Evolutionary conservation across 2,329 filamentous ascomycete species (phyloP).

Genomic region (Botryotinia globosa): DNA sequence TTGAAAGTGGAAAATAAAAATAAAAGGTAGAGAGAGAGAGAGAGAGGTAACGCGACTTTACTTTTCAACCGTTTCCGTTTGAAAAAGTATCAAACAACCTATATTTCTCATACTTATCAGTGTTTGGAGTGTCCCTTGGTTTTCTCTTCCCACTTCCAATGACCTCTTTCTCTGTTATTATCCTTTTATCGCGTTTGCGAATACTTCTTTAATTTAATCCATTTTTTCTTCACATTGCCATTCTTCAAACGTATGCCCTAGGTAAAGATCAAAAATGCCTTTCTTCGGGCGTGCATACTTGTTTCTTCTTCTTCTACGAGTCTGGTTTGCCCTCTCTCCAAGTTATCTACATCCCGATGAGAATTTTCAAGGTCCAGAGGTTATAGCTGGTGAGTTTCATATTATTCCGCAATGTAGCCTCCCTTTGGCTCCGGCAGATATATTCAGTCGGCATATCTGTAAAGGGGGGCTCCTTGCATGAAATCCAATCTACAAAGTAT

Average conservation of each 20-base stretch:
- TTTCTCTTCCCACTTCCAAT: background rate
- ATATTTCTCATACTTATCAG: background rate
- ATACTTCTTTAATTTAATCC: constrained; percentile 22
- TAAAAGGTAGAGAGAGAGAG: background rate
- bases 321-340: constrained; percentile 90
- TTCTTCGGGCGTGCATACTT: constrained; percentile 69
- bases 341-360: constrained; percentile 98
- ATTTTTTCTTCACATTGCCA: background rate
- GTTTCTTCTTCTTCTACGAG: constrained; percentile 76
- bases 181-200: constrained; percentile 28
- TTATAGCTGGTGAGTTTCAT: constrained; percentile 79
- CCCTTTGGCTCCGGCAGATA: constrained; percentile 5
- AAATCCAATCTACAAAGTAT: background rate
- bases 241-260: constrained; percentile 26
- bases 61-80: background rate
- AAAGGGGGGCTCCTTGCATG: background rate
- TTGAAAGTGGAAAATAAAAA: constrained; percentile 2
- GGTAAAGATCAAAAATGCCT: constrained; percentile 46
- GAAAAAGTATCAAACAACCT: background rate
- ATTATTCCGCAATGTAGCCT: background rate
- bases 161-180: constrained; percentile 8
- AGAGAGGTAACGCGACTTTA: background rate
- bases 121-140: background rate
- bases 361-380: constrained; percentile 97
- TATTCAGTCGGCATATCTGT: background rate